Evolutionary conservation across 768 basidiomycete species (phyloP).

Genomic region (Lanmaoa pseudosensibilis): DNA sequence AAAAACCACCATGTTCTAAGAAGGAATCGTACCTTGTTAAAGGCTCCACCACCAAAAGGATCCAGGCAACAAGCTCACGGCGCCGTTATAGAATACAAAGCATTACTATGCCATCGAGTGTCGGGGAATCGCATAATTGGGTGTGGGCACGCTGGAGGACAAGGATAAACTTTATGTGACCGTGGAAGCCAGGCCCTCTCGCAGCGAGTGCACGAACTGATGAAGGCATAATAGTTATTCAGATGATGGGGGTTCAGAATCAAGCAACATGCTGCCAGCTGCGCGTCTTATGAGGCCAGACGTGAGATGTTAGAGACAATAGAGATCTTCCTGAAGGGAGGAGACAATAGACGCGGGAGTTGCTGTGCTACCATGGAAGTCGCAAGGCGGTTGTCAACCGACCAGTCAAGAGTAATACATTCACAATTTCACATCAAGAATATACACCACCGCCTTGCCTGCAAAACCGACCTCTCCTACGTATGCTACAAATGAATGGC

Average conservation of each 20-base stretch:
- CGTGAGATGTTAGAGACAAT: slow-evolving; percentile 8
- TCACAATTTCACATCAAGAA: not conserved
- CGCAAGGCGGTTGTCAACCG: not conserved
- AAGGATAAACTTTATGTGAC: not conserved
- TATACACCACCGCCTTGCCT: not conserved
- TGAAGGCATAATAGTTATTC: not conserved
- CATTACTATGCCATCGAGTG: slow-evolving; percentile 7
- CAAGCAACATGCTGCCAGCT: not conserved
- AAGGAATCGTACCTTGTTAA: not conserved
- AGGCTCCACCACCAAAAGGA: slow-evolving; percentile 1
- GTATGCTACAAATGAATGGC: slow-evolving; percentile 15
- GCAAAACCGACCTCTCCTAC: not conserved
- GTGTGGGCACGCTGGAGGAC: not conserved
- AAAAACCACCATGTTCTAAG: not conserved
- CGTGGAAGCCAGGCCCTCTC: not conserved
- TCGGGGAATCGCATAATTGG: not conserved
- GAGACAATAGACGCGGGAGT: not conserved
- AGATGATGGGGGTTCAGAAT: slow-evolving; percentile 11
- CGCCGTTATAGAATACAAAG: slow-evolving; percentile 24
- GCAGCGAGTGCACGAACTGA: no score
- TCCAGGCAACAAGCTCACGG: not conserved
- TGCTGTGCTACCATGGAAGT: slow-evolving; percentile 1
- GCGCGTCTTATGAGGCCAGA: slow-evolving; percentile 2
- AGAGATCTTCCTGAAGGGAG: not conserved
- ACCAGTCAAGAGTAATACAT: not conserved